phyloP scores from a whole-genome alignment of 495 filamentous ascomycete species.

The Neurospora sp. region DNA sequence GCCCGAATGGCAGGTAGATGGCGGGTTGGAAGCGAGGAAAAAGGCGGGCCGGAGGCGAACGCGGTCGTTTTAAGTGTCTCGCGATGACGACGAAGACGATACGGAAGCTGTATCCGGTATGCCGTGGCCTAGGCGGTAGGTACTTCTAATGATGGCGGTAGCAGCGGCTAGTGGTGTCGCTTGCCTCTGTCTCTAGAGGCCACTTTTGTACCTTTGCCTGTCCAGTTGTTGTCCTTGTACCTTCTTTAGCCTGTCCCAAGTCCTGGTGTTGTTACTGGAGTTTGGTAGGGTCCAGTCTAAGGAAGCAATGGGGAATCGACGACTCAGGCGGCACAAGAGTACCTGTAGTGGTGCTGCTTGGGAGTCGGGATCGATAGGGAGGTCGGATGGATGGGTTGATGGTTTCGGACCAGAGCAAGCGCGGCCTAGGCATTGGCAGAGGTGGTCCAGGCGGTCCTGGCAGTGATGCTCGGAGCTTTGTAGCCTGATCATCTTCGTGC shows the following conservation, averaged over 20 bases:
- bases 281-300: not conserved
- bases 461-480: not conserved
- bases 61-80: not conserved
- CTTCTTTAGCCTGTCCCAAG: too few relatives aligned
- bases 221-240: too few relatives aligned
- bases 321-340: not conserved
- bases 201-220: too few relatives aligned
- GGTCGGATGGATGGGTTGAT: not conserved
- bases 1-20: not conserved
- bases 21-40: not conserved
- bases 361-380: fast-evolving
- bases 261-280: not conserved
- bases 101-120: not conserved
- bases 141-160: not conserved
- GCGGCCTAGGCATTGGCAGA: not conserved
- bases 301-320: too few relatives aligned
- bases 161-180: not conserved
- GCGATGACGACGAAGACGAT: not conserved
- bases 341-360: not conserved
- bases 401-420: not conserved
- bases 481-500: not conserved
- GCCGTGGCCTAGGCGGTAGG: not conserved
- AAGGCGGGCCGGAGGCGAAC: too few relatives aligned
- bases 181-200: not conserved
- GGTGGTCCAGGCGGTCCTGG: not conserved